Conservation (phyloP, 139 green algal species). For the Coelastrella sp. region DNA sequence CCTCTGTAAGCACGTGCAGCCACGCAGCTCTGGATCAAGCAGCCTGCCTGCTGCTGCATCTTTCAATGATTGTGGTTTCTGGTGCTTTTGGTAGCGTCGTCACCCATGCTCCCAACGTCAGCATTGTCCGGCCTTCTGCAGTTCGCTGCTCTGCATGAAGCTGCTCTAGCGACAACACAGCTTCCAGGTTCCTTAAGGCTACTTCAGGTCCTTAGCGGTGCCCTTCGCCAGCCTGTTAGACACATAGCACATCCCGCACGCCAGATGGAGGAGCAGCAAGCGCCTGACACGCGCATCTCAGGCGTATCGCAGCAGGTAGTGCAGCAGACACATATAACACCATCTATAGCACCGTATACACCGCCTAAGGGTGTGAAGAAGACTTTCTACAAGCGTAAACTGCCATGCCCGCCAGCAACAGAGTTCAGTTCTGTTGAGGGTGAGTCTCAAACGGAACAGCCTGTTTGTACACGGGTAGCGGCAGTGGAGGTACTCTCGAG, state of each 20-base stretch:
- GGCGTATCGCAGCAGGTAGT: neutral
- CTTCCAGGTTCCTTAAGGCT: neutral
- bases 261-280: slow-evolving; percentile 18
- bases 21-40: neutral
- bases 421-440: slow-evolving; percentile 85
- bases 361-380: slow-evolving; percentile 66
- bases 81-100: neutral
- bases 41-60: neutral
- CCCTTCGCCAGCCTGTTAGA: neutral
- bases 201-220: neutral
- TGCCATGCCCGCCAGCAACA: slow-evolving; percentile 82
- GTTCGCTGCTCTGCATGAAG: neutral
- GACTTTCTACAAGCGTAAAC: slow-evolving; percentile 90
- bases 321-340: neutral
- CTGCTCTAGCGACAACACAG: neutral
- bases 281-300: neutral
- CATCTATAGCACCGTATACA: neutral
- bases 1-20: neutral
- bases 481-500: too few relatives aligned
- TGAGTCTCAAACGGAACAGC: slow-evolving; percentile 31
- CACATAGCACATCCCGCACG: neutral
- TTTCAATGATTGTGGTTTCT: neutral
- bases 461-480: too few relatives aligned
- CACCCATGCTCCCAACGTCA: neutral
- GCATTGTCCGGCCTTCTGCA: neutral